Base-by-base conservation (phyloP, 2,329 filamentous ascomycete species). In the Aspergillus brasiliensis region DNA sequence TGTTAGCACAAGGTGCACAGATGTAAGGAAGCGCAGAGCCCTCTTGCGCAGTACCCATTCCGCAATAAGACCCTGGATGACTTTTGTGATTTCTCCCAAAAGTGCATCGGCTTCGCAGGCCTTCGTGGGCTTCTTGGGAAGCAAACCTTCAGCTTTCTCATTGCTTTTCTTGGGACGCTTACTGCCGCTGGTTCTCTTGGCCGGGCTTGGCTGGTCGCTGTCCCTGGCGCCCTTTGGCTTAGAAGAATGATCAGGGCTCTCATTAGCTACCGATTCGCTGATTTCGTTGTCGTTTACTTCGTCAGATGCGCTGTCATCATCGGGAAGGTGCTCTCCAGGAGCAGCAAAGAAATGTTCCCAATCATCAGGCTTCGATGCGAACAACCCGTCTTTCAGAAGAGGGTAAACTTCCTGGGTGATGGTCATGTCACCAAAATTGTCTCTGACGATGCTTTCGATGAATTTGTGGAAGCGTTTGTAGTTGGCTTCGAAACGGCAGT, bases 271-370 rank as follows among this genome's bases (percentile, higher is more conserved):
- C 8, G 25, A 19, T 44, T 46, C 38, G 15, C 8, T n/a, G 17
- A 13, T 21, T 5, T 31, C 23, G 17, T 31, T 21, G 17, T 44
- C 27, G 25, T 13, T 55, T 31, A 21, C 25, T 28, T 7, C 25
- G 25, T 51, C 37, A 23, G 47, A 27, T 11, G 17, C 11, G 34
- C 34, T 23, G 46, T 49, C 23, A 7, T 17, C 15, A 21, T 17
- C 23, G 15, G 53, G 31, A n/a, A 17, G 17, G 48, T 21, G 8
- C 25, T 23, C 55, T 59, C 17, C 21, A 8, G 57, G 37, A 11
- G 51, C 23, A 8, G 56, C 34, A 49, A 70, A 77, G 54, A 75
- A 77, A 2, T 62, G 10, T 31, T 60, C 67, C 64, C 75, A 76
- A 60, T 77, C 73, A 25, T 68, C 60, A 0, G 58, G n/a, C 15